Percentiles rank a stretch among this genome's conserved stretches.
These are phyloP conservation scores for Heliamphora exappendiculata DNA, from an alignment of 148 eudicot genomes.

Conservation along the genomic window DNA sequence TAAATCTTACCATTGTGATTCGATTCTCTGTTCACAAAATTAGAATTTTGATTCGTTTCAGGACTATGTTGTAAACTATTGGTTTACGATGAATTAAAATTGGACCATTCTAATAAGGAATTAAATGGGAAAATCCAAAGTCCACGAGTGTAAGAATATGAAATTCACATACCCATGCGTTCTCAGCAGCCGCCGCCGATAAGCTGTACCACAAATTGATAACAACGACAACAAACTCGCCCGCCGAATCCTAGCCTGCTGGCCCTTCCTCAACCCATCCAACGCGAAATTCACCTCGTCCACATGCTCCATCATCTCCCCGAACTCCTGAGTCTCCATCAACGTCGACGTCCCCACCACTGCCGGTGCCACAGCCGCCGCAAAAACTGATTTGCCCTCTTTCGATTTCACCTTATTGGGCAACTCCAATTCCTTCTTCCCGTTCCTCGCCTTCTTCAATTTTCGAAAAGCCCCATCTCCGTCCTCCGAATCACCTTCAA, in stretches of 20 bases:
- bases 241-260: constrained; percentile 47
- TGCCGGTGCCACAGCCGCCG: background rate
- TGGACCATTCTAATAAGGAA: background rate
- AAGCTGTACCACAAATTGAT: constrained; percentile 52
- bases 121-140: background rate
- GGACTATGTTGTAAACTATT: background rate
- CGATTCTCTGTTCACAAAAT: too few species aligned
- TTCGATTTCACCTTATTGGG: constrained; percentile 27
- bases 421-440: constrained; percentile 15
- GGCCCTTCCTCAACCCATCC: constrained; percentile 73
- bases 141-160: background rate
- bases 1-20: too few species aligned
- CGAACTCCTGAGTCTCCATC: constrained; percentile 94
- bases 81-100: background rate
- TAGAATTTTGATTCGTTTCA: too few species aligned
- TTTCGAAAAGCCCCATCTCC: constrained; percentile 13
- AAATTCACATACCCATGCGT: constrained; percentile 62
- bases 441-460: constrained; percentile 22
- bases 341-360: constrained; percentile 36
- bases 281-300: constrained; percentile 90
- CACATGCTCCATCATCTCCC: constrained; percentile 93
- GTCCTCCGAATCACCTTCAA: constrained; percentile 12
- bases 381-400: constrained; percentile 16
- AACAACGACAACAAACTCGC: constrained; percentile 75
- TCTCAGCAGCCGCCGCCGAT: constrained; percentile 60